Base-by-base conservation (phyloP, 768 basidiomycete genomes). In the Guyanaporus albipodus region DNA sequence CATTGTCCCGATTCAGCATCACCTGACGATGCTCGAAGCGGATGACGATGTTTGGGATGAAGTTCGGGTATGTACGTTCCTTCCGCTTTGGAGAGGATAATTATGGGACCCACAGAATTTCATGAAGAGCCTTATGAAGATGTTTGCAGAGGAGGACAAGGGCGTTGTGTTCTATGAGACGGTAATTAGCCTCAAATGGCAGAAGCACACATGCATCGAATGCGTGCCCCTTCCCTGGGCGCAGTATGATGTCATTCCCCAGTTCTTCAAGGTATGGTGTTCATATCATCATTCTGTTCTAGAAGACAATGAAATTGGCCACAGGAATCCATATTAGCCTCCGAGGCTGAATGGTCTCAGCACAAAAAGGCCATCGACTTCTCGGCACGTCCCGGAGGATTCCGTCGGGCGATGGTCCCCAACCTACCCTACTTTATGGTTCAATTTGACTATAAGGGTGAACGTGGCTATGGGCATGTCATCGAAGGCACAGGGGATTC, bases 11-110 rank as follows among this genome's bases (percentile, higher is more conserved):
- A 87, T 96, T 12, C 91, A 97, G 54, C 96, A 99, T 63, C 85
- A 93, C 64, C 67, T 98, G 37, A 83, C 82, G 35, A 89, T 85
- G 76, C 73, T 99, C 4, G 95, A 98, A 66, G 88, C 82, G 23
- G 95, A 99, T 54, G 93, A 98, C 52, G 95, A 99, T 58, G 87
- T 94, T 19, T 99, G 95, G 95, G 95, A 98, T 52, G 95, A 98
- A 78, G 83, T 92, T 48, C 78, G 78, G 69, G 95, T 95, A 60
- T 45, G 85, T 67, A 18, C 45, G 34, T 36, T 36, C 19, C 38
- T 39, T 22, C 40, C 24, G 31, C 18, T 18, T 29, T 14, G 17
- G 17, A 10, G 4, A 31, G 19, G 28, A 42, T 62, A 22, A 53
- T 33, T 24, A 37, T 15, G 19, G 19, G 11, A 14, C 38, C 10